A percentile compares a stretch with the other conserved stretches of the same genome.
Conservation (phyloP, 371 early-diverging fungal genomes). For the Coemansia sp. region DNA sequence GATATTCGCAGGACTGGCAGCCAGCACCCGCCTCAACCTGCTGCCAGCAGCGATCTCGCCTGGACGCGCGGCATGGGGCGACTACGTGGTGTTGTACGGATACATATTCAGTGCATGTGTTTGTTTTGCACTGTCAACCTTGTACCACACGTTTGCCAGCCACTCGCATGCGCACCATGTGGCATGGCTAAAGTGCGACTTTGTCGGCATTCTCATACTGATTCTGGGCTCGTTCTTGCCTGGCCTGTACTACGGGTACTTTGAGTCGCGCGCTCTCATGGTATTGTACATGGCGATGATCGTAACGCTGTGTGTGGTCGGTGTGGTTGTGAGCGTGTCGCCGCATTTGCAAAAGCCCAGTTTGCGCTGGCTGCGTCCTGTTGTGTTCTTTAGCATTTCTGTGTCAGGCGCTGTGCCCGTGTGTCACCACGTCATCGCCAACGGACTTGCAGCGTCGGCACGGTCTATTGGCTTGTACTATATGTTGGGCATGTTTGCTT, state of each 20-base stretch:
- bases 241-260: conserved; percentile 74
- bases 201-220: conserved; percentile 85
- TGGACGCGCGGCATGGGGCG: conserved; percentile 54
- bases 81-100: conserved; percentile 63
- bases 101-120: conserved; percentile 69
- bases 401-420: conserved; percentile 78
- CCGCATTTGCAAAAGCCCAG: conserved; percentile 69
- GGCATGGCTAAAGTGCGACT: conserved; percentile 87
- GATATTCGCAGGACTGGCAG: conserved; percentile 60
- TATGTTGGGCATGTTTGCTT: conserved; percentile 67
- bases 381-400: conserved; percentile 75
- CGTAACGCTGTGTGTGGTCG: conserved; percentile 60
- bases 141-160: conserved; percentile 79
- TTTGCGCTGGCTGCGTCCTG: conserved; percentile 76
- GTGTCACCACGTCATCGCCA: conserved; percentile 65
- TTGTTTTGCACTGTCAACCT: conserved; percentile 75
- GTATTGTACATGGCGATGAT: conserved; percentile 65
- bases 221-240: conserved; percentile 80
- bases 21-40: conserved; percentile 51
- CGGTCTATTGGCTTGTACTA: conserved; percentile 53
- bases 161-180: conserved; percentile 72
- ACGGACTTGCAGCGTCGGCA: conserved; percentile 65
- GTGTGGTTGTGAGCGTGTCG: conserved; percentile 57
- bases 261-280: conserved; percentile 60
- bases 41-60: conserved; percentile 55